Conservation (phyloP, 1,284 basidiomycete genomes). For the Puccinia horiana region DNA sequence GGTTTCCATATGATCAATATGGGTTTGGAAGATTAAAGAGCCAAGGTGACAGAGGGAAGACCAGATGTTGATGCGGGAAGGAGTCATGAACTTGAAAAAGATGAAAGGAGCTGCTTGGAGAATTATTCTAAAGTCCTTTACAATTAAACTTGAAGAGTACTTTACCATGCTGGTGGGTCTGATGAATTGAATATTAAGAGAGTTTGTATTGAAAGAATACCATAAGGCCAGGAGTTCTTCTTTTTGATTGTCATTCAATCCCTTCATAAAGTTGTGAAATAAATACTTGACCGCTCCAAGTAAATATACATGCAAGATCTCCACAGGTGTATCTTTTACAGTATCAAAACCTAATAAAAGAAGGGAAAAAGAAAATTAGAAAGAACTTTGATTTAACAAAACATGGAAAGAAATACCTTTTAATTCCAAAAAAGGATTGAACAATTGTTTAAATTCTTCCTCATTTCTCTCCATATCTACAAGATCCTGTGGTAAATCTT, state of each 20-base stretch:
- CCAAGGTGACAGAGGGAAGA: background rate
- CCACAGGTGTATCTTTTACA: background rate
- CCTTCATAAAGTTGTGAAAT: background rate
- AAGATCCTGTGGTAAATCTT: background rate
- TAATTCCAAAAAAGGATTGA: conserved; percentile 4
- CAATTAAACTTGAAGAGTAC: conserved; percentile 1
- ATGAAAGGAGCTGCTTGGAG: conserved; percentile 3
- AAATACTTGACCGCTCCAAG: background rate
- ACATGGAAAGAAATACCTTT: background rate
- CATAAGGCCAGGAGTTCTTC: background rate
- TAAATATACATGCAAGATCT: background rate
- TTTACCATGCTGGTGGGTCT: background rate
- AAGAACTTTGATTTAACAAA: background rate
- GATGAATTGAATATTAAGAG: background rate
- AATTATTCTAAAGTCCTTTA: no score
- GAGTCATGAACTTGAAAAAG: conserved; percentile 4
- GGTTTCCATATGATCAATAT: background rate
- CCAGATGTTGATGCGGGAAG: background rate
- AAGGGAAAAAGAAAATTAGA: background rate
- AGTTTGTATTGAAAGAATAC: conserved; percentile 18
- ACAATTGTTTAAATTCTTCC: background rate
- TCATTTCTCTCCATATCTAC: background rate
- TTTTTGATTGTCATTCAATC: background rate
- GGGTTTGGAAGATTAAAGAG: background rate
- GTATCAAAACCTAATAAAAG: background rate